Evolutionary conservation across 2,329 filamentous ascomycete genomes (phyloP).

Genomic region (Achaetomium macrosporum): DNA sequence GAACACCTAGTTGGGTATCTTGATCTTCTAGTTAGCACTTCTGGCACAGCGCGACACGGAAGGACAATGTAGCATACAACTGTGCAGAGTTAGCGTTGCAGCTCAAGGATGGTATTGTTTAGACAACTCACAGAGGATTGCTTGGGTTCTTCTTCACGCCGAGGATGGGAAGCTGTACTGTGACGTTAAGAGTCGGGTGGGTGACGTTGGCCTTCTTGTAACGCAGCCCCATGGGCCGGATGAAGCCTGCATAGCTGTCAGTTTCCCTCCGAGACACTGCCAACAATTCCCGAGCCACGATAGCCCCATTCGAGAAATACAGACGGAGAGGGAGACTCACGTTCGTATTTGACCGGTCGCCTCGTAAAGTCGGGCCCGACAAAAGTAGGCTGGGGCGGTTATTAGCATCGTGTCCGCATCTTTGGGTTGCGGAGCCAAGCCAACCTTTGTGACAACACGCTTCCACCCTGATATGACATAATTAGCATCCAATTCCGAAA

Average conservation of each 20-base stretch:
- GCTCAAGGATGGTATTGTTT: not conserved
- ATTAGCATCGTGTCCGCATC: constrained; percentile 7
- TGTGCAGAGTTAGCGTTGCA: constrained; percentile 1
- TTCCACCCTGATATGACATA: constrained; percentile 36
- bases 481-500: constrained; percentile 26
- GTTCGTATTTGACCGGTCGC: constrained; percentile 73
- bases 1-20: constrained; percentile 86
- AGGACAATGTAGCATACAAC: constrained; percentile 3
- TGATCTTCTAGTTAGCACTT: constrained; percentile 50
- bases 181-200: constrained; percentile 38
- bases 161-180: constrained; percentile 78
- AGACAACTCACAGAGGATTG: constrained; percentile 50
- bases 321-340: constrained; percentile 32
- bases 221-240: constrained; percentile 68
- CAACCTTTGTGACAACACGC: constrained; percentile 54
- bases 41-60: not conserved
- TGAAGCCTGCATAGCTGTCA: constrained; percentile 46
- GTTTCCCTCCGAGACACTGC: not conserved
- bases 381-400: constrained; percentile 59
- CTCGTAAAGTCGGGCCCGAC: constrained; percentile 88
- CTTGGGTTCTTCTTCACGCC: constrained; percentile 64
- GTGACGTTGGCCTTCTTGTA: constrained; percentile 73
- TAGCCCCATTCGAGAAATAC: no score
- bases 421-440: not conserved
- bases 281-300: no score